Percentiles rank a stretch among this genome's conserved stretches.
These are phyloP conservation scores for Candida orba DNA, from an alignment of 805 yeast species.

Conservation along the genomic window DNA sequence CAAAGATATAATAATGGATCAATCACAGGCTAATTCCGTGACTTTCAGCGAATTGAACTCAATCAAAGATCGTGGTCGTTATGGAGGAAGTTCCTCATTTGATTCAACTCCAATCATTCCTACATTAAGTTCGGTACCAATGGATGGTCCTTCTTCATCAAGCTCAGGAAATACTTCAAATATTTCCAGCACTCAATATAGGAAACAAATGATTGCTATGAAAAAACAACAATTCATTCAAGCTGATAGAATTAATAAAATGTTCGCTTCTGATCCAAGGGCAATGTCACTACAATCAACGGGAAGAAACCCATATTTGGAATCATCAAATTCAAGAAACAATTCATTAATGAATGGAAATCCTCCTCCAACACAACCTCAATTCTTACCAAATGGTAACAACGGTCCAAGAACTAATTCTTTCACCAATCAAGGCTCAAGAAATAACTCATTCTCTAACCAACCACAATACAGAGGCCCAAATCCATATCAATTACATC, in stretches of 20 bases:
- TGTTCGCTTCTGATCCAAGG: conserved; percentile 29
- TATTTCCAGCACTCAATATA: conserved; percentile 44
- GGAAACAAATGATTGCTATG: conserved; percentile 62
- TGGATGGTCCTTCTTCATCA: background rate
- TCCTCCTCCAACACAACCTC: conserved; percentile 14
- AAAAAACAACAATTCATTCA: conserved; percentile 48
- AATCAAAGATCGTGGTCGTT: conserved; percentile 59
- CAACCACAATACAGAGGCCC: background rate
- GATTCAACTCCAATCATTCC: conserved; percentile 76
- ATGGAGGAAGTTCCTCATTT: conserved; percentile 38
- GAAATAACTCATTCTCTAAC: background rate
- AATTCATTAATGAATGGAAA: conserved; percentile 12
- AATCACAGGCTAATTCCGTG: conserved; percentile 31
- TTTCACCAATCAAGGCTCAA: conserved; percentile 2
- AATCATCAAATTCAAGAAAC: conserved; percentile 10
- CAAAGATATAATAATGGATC: conserved; percentile 27
- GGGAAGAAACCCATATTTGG: conserved; percentile 18
- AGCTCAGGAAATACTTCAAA: background rate
- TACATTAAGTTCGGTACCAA: conserved; percentile 38
- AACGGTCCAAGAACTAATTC: conserved; percentile 13
- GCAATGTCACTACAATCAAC: conserved; percentile 36
- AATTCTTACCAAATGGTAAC: conserved; percentile 3
- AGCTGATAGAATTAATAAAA: conserved; percentile 30
- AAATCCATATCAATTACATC: background rate
- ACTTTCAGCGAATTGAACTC: conserved; percentile 62